A percentile compares a stretch with the other conserved stretches of the same genome.
These are phyloP conservation scores for Misopates orontium DNA, from an alignment of 257 asterid species.

Conservation along the genomic window DNA sequence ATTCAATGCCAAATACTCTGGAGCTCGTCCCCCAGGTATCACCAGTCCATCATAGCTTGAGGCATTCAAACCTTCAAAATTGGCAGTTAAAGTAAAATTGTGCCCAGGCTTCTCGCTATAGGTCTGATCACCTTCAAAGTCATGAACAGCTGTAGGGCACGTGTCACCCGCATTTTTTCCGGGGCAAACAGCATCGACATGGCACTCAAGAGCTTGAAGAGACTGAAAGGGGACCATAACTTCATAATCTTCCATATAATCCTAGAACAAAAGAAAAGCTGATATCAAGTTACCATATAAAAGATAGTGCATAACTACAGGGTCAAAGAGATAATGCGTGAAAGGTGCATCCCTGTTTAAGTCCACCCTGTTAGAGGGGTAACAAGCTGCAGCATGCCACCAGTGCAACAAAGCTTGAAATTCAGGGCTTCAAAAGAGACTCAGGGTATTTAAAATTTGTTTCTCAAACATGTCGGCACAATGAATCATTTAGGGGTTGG, in stretches of 20 bases:
- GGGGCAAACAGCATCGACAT: slow-evolving; percentile 90
- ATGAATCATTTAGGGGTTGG: no score
- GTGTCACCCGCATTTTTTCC: slow-evolving; percentile 64
- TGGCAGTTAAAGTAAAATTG: slow-evolving; percentile 69
- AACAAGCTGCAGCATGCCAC: no score
- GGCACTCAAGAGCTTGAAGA: slow-evolving; percentile 87
- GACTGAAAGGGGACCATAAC: slow-evolving; percentile 90
- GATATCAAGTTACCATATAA: neutral
- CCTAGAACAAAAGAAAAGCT: slow-evolving; percentile 45
- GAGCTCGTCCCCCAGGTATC: slow-evolving; percentile 97
- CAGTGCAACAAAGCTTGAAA: neutral
- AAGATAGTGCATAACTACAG: slow-evolving; percentile 10
- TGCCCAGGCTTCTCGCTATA: slow-evolving; percentile 98
- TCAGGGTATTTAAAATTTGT: no score
- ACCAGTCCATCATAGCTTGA: slow-evolving; percentile 87
- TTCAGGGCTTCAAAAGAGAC: neutral
- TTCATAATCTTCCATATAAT: slow-evolving; percentile 97
- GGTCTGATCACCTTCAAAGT: slow-evolving; percentile 98
- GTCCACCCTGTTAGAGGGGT: neutral
- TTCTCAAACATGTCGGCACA: no score
- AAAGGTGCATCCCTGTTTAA: neutral
- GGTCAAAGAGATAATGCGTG: neutral
- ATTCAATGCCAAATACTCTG: slow-evolving; percentile 86
- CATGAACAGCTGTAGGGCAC: slow-evolving; percentile 90
- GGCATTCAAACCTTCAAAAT: slow-evolving; percentile 55